Conservation (phyloP, 345 rosid genomes). For the Acer negundo region DNA sequence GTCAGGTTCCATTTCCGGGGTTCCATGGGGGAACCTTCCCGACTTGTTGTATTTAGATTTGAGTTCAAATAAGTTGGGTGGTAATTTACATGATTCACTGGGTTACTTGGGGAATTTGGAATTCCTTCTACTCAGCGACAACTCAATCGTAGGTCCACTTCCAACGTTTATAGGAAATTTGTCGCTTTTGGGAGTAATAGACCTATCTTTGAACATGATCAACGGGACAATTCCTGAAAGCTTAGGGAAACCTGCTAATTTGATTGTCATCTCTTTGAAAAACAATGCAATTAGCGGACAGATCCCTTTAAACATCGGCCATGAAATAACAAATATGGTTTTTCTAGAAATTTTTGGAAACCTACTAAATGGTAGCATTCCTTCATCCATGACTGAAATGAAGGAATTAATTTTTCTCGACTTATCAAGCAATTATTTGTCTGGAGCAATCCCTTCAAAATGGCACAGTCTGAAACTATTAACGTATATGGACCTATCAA, state of each 20-base stretch:
- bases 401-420: background rate
- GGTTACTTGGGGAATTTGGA: conserved; percentile 16
- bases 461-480: background rate
- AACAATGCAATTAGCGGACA: conserved; percentile 21
- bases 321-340: background rate
- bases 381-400: conserved; percentile 17
- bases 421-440: conserved; percentile 19
- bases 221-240: conserved; percentile 6
- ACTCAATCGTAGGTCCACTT: conserved; percentile 26
- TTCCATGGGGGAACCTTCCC: background rate
- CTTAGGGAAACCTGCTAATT: background rate
- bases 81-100: conserved; percentile 20
- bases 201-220: conserved; percentile 14
- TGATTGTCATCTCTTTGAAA: background rate
- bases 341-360: conserved; percentile 17
- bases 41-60: conserved; percentile 4
- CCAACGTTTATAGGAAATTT: conserved; percentile 17
- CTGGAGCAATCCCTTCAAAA: conserved; percentile 19
- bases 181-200: too few species aligned
- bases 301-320: conserved; percentile 16
- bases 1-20: conserved; percentile 1
- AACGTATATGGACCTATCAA: conserved; percentile 15
- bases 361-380: conserved; percentile 28
- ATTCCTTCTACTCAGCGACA: conserved; percentile 4
- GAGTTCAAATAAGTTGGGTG: conserved; percentile 6